Evolutionary conservation across 768 basidiomycete genomes (phyloP).

Genomic region (Pulveroboletus sp.): DNA sequence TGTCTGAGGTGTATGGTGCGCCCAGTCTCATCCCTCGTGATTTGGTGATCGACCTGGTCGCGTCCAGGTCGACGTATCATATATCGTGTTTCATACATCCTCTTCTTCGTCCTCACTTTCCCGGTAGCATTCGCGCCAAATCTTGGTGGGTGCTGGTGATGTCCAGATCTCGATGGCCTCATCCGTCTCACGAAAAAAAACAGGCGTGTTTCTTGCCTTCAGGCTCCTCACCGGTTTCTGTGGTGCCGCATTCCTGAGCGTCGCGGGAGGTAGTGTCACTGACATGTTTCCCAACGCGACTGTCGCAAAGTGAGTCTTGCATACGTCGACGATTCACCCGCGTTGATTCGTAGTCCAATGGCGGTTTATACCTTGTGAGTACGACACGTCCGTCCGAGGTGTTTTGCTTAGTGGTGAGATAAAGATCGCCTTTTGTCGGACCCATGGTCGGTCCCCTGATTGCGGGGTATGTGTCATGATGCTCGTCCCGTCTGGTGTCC

Average conservation of each 20-base stretch:
- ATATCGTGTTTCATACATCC: conserved; percentile 54
- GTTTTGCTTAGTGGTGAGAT: background rate
- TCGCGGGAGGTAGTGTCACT: conserved; percentile 56
- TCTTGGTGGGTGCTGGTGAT: conserved; percentile 36
- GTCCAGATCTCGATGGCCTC: background rate
- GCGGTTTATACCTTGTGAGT: conserved; percentile 44
- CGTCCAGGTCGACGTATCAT: conserved; percentile 54
- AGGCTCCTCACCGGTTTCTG: conserved; percentile 53
- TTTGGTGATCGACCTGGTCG: background rate
- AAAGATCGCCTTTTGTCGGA: conserved; percentile 49
- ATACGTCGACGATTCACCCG: background rate
- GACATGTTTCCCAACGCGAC: conserved; percentile 52
- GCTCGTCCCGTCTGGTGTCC: background rate
- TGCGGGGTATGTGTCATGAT: conserved; percentile 43
- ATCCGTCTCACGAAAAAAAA: background rate
- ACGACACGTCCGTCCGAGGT: background rate
- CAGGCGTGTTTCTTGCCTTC: conserved; percentile 60
- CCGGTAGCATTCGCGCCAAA: conserved; percentile 72
- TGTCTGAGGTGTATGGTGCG: conserved; percentile 36
- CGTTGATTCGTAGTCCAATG: conserved; percentile 43
- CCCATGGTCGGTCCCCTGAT: conserved; percentile 54
- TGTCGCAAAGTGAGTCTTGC: conserved; percentile 51
- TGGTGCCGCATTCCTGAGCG: conserved; percentile 54
- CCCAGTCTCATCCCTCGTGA: background rate
- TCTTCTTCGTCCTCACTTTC: conserved; percentile 62